Evolutionary conservation across 2,329 filamentous ascomycete species (phyloP).

Genomic region (Herpotrichia juniperi): DNA sequence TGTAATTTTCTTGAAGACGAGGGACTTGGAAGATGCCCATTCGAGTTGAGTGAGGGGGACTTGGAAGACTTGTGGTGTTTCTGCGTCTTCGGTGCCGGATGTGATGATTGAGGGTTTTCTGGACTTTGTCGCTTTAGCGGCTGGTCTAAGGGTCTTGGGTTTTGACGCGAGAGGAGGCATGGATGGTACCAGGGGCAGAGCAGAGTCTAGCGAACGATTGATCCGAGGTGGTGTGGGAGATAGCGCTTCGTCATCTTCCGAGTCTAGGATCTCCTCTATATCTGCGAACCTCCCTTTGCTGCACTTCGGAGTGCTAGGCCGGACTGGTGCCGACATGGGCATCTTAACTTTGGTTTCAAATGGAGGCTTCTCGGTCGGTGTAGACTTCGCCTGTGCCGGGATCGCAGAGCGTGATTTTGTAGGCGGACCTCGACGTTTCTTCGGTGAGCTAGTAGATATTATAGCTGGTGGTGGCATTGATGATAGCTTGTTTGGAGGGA

Average conservation of each 20-base stretch:
- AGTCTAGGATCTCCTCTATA: constrained; percentile 49
- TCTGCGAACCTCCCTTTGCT: constrained; percentile 33
- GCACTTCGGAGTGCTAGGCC: constrained; percentile 18
- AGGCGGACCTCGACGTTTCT: constrained; percentile 27
- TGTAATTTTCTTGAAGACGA: constrained; percentile 57
- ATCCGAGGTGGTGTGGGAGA: constrained; percentile 43
- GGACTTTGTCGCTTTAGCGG: not conserved
- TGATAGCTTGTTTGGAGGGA: too few relatives aligned
- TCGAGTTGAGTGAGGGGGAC: constrained; percentile 24
- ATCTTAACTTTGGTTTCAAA: constrained; percentile 1
- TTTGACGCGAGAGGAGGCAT: not conserved
- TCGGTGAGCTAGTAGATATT: constrained; percentile 14
- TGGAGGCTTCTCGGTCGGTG: not conserved
- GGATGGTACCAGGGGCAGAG: constrained; percentile 17
- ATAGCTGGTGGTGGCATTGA: not conserved
- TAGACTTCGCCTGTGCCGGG: not conserved
- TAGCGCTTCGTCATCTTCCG: constrained; percentile 42
- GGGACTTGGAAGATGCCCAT: constrained; percentile 41
- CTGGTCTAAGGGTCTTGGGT: not conserved
- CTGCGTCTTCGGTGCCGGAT: not conserved
- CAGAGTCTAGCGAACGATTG: constrained; percentile 18
- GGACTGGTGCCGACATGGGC: not conserved
- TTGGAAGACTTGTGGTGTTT: constrained; percentile 14
- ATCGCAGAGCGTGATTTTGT: constrained; percentile 22
- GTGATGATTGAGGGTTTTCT: not conserved